phyloP scores from a whole-genome alignment of 2,329 filamentous ascomycete genomes.

The Boeremia exigua region DNA sequence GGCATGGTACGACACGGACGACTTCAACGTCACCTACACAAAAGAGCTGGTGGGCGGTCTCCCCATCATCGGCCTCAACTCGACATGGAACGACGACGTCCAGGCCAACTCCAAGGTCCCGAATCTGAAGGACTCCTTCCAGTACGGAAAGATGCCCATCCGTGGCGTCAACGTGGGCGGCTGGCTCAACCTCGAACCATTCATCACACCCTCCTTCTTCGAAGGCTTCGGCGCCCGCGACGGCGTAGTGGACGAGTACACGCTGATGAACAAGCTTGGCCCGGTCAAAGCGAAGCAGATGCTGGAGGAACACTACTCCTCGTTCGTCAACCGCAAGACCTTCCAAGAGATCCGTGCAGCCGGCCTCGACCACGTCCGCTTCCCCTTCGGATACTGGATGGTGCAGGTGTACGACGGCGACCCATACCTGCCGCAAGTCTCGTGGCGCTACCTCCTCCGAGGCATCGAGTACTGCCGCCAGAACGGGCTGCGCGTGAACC shows the following conservation, averaged over 20 bases:
- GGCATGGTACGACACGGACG: constrained; percentile 85
- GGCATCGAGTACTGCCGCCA: constrained; percentile 93
- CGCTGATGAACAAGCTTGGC: constrained; percentile 74
- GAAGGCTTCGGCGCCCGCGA: constrained; percentile 65
- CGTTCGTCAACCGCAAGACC: constrained; percentile 82
- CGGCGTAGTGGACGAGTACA: constrained; percentile 87
- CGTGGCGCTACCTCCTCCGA: constrained; percentile 92
- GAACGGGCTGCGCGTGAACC: constrained; percentile 88
- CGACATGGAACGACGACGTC: constrained; percentile 82
- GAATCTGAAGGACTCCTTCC: constrained; percentile 75
- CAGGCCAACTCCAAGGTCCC: constrained; percentile 81
- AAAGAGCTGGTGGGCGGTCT: constrained; percentile 81
- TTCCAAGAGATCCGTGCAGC: constrained; percentile 85
- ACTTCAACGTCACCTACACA: constrained; percentile 96
- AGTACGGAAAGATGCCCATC: constrained; percentile 79
- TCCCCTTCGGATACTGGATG: constrained; percentile 95
- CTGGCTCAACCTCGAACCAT: constrained; percentile 92
- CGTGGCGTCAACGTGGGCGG: constrained; percentile 92
- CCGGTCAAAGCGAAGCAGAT: constrained; percentile 64
- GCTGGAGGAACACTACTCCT: constrained; percentile 90
- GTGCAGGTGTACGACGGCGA: constrained; percentile 84
- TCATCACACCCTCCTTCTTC: constrained; percentile 94
- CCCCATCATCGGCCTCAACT: constrained; percentile 88
- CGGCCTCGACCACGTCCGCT: constrained; percentile 95
- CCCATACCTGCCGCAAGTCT: constrained; percentile 83